Conservation (phyloP, 1,284 basidiomycete genomes). For the Papiliotrema fonsecae region DNA sequence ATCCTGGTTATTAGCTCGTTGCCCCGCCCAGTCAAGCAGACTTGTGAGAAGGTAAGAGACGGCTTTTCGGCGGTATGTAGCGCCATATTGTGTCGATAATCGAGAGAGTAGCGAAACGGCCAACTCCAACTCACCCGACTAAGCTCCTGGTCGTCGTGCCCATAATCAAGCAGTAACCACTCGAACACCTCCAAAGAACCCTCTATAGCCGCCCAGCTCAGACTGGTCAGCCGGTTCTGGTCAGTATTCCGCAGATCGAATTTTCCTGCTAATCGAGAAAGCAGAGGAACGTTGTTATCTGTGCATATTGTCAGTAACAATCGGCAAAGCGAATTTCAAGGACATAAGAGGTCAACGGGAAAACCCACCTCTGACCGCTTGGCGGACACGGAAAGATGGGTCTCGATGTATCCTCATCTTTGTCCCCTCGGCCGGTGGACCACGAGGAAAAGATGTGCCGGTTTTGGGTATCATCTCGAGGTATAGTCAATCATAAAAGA, state of each 20-base stretch:
- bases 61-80: too few relatives aligned
- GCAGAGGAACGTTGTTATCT: constrained; percentile 90
- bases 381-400: constrained; percentile 30
- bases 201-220: constrained; percentile 80
- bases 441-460: not conserved
- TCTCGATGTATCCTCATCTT: constrained; percentile 32
- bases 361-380: constrained; percentile 41
- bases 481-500: too few relatives aligned
- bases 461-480: constrained; percentile 1
- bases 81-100: too few relatives aligned
- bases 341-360: not conserved
- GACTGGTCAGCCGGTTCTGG: constrained; percentile 64
- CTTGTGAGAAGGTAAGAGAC: too few relatives aligned
- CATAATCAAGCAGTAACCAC: constrained; percentile 70
- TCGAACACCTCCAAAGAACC: constrained; percentile 85
- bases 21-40: too few relatives aligned
- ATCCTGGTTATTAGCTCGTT: too few relatives aligned
- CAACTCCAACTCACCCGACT: constrained; percentile 61
- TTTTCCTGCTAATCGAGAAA: constrained; percentile 66
- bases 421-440: constrained; percentile 8
- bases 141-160: constrained; percentile 85
- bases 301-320: constrained; percentile 4
- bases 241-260: constrained; percentile 81
- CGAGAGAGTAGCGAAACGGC: not conserved
- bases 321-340: not conserved